Conservation (phyloP, 1,284 basidiomycete genomes). For the Microbotryum saponariae region DNA sequence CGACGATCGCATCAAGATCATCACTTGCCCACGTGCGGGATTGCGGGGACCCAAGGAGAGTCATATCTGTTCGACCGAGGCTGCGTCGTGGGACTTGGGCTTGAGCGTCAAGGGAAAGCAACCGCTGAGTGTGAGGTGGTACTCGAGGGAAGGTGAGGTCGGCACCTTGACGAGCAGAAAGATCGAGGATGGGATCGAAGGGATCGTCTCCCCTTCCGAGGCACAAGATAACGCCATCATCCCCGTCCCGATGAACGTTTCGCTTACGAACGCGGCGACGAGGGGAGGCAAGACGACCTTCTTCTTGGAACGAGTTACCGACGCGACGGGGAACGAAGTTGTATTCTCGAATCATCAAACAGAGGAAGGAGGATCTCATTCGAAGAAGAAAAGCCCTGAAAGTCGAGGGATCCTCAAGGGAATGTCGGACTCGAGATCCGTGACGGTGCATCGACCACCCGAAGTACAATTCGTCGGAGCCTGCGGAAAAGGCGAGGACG, state of each 20-base stretch:
- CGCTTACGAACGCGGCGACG: constrained; percentile 44
- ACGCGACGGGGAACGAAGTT: constrained; percentile 64
- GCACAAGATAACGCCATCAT: constrained; percentile 36
- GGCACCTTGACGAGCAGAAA: constrained; percentile 4
- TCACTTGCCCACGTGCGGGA: constrained; percentile 69
- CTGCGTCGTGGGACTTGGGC: constrained; percentile 2
- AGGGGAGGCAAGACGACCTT: constrained; percentile 59
- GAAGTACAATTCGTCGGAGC: constrained; percentile 58
- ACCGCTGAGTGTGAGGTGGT: constrained; percentile 15
- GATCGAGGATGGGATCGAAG: constrained; percentile 15
- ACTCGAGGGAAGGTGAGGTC: constrained; percentile 8
- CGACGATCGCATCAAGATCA: constrained; percentile 61
- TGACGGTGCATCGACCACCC: constrained; percentile 69
- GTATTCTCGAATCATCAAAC: constrained; percentile 23
- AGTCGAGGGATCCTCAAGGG: neutral
- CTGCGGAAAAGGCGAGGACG: constrained; percentile 60
- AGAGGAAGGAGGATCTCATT: neutral
- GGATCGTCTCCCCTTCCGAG: constrained; percentile 15
- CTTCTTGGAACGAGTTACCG: constrained; percentile 61
- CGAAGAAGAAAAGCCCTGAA: constrained; percentile 15
- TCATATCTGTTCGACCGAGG: constrained; percentile 18
- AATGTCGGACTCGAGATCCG: constrained; percentile 46
- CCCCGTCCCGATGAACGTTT: constrained; percentile 58
- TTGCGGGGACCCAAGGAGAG: constrained; percentile 44
- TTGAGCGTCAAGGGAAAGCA: constrained; percentile 9